phyloP scores from a whole-genome alignment of 2,329 filamentous ascomycete species.

The Periconia sp. region DNA sequence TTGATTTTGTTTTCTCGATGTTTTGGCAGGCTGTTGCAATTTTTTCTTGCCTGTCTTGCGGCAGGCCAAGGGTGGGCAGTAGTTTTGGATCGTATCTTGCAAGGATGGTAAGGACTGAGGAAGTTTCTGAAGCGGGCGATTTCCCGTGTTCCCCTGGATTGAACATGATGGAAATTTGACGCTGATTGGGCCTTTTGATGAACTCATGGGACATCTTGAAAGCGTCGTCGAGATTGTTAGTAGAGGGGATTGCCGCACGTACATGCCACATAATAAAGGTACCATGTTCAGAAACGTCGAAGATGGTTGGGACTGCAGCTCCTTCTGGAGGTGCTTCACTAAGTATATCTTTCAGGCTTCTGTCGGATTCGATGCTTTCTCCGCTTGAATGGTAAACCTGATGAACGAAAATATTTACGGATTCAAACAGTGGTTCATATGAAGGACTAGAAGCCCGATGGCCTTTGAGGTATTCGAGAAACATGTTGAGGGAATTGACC shows the following conservation, averaged over 20 bases:
- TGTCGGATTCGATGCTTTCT: neutral
- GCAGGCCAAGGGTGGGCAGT: neutral
- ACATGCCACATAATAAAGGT: neutral
- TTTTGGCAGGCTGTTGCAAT: neutral
- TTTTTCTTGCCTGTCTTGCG: neutral
- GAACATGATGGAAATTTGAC: slow-evolving; percentile 2
- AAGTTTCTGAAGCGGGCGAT: neutral
- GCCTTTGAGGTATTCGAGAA: neutral
- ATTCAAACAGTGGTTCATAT: neutral
- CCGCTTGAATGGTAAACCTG: neutral
- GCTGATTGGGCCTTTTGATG: neutral
- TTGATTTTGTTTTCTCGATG: too few relatives aligned
- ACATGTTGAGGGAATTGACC: neutral
- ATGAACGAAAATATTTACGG: neutral
- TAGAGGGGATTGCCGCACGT: neutral
- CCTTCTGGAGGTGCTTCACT: neutral
- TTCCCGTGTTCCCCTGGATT: neutral
- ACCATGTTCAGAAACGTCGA: neutral
- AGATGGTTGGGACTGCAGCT: neutral
- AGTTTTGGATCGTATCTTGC: slow-evolving; percentile 2
- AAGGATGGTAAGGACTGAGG: slow-evolving; percentile 1
- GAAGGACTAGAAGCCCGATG: neutral
- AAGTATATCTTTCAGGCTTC: slow-evolving; percentile 1
- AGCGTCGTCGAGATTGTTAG: slow-evolving; percentile 3
- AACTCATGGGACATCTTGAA: slow-evolving; percentile 1